phyloP scores from a whole-genome alignment of 495 filamentous ascomycete species.

The Aspergillus haitiensis region DNA sequence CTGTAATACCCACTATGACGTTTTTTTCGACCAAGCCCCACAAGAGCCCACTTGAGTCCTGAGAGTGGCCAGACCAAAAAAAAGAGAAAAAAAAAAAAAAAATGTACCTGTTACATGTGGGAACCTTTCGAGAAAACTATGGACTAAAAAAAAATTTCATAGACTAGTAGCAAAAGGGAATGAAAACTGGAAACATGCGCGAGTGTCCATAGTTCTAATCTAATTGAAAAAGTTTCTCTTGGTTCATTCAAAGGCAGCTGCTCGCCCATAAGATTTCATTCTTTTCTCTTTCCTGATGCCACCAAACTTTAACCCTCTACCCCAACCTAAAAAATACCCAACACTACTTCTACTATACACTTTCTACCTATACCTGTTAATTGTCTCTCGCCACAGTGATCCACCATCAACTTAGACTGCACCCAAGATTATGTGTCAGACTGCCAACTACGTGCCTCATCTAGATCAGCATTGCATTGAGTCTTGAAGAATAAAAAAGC shows the following conservation, averaged over 20 bases:
- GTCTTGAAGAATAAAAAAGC: constrained; percentile 27
- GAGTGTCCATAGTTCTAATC: constrained; percentile 9
- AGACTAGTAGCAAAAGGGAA: constrained; percentile 12
- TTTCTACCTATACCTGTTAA: background rate
- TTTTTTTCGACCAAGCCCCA: constrained; percentile 19
- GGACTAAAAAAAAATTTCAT: constrained; percentile 17
- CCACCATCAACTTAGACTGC: constrained; percentile 4
- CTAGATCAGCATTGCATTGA: constrained; percentile 33
- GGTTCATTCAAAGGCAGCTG: constrained; percentile 29
- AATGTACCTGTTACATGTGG: constrained; percentile 31
- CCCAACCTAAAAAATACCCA: too few species aligned
- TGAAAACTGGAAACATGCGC: constrained; percentile 4
- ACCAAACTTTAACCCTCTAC: background rate
- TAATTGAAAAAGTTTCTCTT: constrained; percentile 18
- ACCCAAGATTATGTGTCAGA: constrained; percentile 32
- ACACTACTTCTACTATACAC: background rate
- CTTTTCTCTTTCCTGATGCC: background rate
- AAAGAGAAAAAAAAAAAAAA: constrained; percentile 19
- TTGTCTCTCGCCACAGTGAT: constrained; percentile 8
- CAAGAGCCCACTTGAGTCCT: constrained; percentile 16
- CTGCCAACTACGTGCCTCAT: constrained; percentile 26
- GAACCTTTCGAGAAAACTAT: constrained; percentile 24
- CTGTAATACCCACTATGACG: constrained; percentile 27
- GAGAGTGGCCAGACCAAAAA: constrained; percentile 31
- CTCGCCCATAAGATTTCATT: constrained; percentile 19